Evolutionary conservation across 257 asterid species (phyloP), one percentile per base, ranked within the genome.

Genomic region (Plantago elongata): DNA sequence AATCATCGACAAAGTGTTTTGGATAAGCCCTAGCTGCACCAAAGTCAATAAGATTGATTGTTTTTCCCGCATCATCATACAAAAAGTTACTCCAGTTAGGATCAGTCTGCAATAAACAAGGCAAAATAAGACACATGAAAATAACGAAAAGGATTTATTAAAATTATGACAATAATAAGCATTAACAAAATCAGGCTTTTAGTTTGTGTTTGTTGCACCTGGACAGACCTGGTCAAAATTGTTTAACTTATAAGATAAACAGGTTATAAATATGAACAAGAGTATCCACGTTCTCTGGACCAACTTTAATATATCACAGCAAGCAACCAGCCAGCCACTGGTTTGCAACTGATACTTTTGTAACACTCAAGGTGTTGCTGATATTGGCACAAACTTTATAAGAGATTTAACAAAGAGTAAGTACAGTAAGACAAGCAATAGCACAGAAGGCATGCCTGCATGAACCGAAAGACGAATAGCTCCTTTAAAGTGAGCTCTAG

Each of bases 41-140:
- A 43, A 91, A 91, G 82, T 91, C 98, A 54, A 91, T 88, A 69
- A 91, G 98, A 63, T 91, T 91, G 77, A 91, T 79, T 47, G 79
- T 62, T 63, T 78, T 86, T 30, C 66, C 57, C 66, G 73, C 65
- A 46, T 78, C 87, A 17, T 92, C 85, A 59, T 86, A 92, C 48
- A 92, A 75, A 66, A 92, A 92, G 79, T 92, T 92, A 48, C 97
- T 89, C 97, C 98, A 92, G 63, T 92, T 92, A n/a, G 98, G 98
- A 84, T 92, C 98, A 66, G 98, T 92, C 98, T 92, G 98, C 87
- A 70, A 72, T 61, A 69, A 68, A 65, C 54, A 67, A 73, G 61
- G 60, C 67, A 72, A 54, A 0, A 56, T 54, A 46, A 72, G 54
- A 57, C 34, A 15, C 63, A 59, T 51, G 13, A 15, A 43, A 50